Conservation (phyloP, 495 filamentous ascomycete species). For the Penicillium arizonense region DNA sequence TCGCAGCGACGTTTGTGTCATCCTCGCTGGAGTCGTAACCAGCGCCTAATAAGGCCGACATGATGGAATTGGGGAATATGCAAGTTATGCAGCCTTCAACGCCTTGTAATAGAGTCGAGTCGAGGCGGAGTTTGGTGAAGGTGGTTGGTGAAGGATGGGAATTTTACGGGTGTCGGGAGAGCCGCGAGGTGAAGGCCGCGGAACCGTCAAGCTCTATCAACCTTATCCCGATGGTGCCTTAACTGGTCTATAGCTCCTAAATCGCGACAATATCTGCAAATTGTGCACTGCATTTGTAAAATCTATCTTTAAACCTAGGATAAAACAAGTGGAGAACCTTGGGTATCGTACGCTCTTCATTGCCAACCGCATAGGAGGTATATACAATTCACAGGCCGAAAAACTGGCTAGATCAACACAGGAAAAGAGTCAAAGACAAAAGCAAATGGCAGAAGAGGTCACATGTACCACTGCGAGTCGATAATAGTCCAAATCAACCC, state of each 20-base stretch:
- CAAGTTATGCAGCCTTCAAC: constrained; percentile 5
- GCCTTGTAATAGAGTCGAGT: constrained; percentile 4
- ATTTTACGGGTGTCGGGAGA: constrained; percentile 39
- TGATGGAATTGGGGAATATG: constrained; percentile 17
- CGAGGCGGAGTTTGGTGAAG: constrained; percentile 3
- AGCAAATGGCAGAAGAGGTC: constrained; percentile 14
- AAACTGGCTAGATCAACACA: constrained; percentile 37
- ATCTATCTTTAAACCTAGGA: background rate
- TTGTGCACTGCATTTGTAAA: background rate
- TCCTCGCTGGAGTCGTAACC: constrained; percentile 57
- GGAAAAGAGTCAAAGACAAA: constrained; percentile 24
- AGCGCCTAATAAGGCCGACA: constrained; percentile 49
- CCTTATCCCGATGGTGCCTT: background rate
- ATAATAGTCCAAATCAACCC: constrained; percentile 3
- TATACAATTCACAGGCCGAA: constrained; percentile 44
- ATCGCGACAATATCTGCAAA: no score
- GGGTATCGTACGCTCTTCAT: constrained; percentile 48
- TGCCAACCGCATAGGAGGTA: constrained; percentile 41
- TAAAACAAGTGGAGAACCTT: constrained; percentile 7
- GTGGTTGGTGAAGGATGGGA: constrained; percentile 18
- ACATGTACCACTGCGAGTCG: constrained; percentile 11
- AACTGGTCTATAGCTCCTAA: no score
- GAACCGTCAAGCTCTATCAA: constrained; percentile 5
- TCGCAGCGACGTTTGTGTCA: constrained; percentile 31
- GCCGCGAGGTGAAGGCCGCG: constrained; percentile 23